Evolutionary conservation across 768 basidiomycete genomes (phyloP).

Genomic region (Trametes elegans): DNA sequence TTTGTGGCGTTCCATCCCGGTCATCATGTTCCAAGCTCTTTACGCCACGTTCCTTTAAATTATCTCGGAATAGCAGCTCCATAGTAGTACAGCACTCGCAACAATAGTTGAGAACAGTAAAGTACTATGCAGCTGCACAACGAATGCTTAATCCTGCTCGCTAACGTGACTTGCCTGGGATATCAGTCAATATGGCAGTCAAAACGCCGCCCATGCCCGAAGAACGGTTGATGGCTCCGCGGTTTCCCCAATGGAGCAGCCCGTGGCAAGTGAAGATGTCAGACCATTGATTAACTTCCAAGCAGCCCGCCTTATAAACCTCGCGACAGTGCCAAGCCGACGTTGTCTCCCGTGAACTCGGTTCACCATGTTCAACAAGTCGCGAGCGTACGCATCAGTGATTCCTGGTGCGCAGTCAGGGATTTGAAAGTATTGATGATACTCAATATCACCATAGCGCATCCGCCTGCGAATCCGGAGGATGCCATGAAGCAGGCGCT

Average conservation of each 20-base stretch:
- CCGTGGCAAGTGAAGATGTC: not conserved
- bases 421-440: not conserved
- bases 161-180: no score
- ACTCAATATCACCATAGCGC: not conserved
- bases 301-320: not conserved
- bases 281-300: not conserved
- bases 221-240: not conserved
- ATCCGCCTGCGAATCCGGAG: not conserved
- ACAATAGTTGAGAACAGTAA: no score
- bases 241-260: not conserved
- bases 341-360: not conserved
- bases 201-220: no score
- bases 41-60: no score
- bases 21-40: no score
- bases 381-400: constrained; percentile 1
- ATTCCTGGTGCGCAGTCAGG: not conserved
- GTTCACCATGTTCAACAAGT: constrained; percentile 9
- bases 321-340: not conserved
- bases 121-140: no score
- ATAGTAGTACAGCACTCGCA: no score
- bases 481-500: constrained; percentile 19
- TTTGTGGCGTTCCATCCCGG: no score
- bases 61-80: no score
- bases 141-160: no score
- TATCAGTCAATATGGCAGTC: no score